Base-by-base conservation (phyloP, 306 rosid species). In the Cucumis melo region DNA sequence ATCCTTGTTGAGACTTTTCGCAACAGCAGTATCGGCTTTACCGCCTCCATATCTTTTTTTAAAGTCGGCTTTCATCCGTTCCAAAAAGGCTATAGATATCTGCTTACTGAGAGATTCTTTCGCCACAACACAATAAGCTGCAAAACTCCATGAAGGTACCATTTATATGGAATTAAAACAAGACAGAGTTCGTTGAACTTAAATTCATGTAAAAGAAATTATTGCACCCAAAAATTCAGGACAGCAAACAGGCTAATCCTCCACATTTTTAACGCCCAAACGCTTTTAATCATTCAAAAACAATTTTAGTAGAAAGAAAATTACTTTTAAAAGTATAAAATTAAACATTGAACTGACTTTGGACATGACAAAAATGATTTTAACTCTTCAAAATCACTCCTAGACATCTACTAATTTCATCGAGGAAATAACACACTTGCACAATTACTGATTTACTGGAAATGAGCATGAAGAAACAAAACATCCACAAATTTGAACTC, bases 41-140 rank as follows among this genome's bases (percentile, higher is more conserved):
- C 98, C 98, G 13, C 97, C 96, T 17, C 96, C 93, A 84, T 92
- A 92, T 88, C 99, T 86, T 82, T 81, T 92, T 78, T 77, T 90
- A 55, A 94, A 94, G 85, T 94, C 99, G 0, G 91, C 90, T 81
- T 83, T 94, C 82, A 89, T 73, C 57, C 97, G 88, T 84, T 92
- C 99, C 42, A 94, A 86, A 83, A 88, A 90, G 57, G 99, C 96
- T 73, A 92, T 88, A 15, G 99, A 91, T 59, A 94, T 88, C 77
- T 94, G 96, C 85, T 89, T 92, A 86, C 96, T 79, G 75, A 89
- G 88, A 57, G 96, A 83, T 73, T 94, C 96, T 85, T 90, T 92
- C 29, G 99, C 96, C 84, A 94, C 99, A 50, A 90, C 96, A 86
- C 99, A 94, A 51, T 90, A 94, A 72, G 96, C 99, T 94, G 86